Base-by-base conservation (phyloP, 1,284 basidiomycete genomes). In the Neolentinus lepideus region DNA sequence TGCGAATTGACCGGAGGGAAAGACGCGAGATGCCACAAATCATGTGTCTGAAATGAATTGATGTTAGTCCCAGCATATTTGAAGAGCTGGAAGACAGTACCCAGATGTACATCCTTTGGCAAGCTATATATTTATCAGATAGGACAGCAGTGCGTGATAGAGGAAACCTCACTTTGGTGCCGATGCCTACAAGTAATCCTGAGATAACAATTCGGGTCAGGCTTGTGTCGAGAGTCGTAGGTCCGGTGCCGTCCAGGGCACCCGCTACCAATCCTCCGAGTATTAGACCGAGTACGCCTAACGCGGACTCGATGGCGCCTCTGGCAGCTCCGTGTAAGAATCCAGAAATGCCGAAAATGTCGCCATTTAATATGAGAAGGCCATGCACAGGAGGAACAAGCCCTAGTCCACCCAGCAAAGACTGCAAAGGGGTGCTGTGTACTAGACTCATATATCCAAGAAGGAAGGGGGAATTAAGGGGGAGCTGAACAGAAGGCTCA, bases 11-110 rank as follows among this genome's bases (percentile, higher is more conserved):
- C 74, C 85, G 76, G 33, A 69, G 59, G 21, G 85, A 87, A 54
- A 85, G 72, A 27, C 82, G 76, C 21, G 84, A 82, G 25, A 85
- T 61, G 33, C 86, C 86, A 59, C 78, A 80, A 52, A 89, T 75
- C 77, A 89, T 85, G 70, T 89, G 86, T 51, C 85, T 86, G 60
- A 57, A 24, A 24, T 43, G 29, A 52, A 50, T 8, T 10, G 22
- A 31, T 19, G 21, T 29, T n/a, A 31, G 25, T 14, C 6, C 29
- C 3, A 19, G 19, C 26, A n/a, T 22, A 26, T 45, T 19, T 27
- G 22, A 33, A 38, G n/a, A 24, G 4, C 3, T 8, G 21, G 25
- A 38, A 8, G 22, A n/a, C n/a, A 56, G 26, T 66, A 81, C 80
- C 81, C 81, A 22, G 81, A 83, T 11, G 81, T 83, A 61, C 81